Evolutionary conservation across 768 basidiomycete genomes (phyloP).

Genomic region (Leccinum arenicola): DNA sequence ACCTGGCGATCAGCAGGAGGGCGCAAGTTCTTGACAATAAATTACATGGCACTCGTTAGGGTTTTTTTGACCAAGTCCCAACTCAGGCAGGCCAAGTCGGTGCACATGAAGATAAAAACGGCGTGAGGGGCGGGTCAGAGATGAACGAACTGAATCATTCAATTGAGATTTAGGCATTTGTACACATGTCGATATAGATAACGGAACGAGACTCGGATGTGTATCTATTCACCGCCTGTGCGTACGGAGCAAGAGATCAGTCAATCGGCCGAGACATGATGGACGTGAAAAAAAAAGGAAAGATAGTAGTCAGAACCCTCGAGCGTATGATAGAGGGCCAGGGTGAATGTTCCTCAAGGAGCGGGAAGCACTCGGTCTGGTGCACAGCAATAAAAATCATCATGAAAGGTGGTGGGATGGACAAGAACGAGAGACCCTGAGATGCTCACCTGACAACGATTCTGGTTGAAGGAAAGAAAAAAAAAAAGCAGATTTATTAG

Average conservation of each 20-base stretch:
- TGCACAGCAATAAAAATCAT: slow-evolving; percentile 5
- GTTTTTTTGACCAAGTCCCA: slow-evolving; percentile 55
- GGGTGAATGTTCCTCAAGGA: slow-evolving; percentile 33
- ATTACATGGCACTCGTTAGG: slow-evolving; percentile 42
- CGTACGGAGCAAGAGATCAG: slow-evolving; percentile 2
- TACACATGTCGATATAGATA: not conserved
- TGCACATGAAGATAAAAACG: slow-evolving; percentile 80
- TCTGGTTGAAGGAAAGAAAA: too few species aligned
- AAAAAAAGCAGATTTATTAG: too few species aligned
- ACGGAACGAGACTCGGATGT: not conserved
- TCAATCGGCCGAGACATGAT: not conserved
- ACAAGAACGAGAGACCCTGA: too few species aligned
- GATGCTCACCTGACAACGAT: too few species aligned
- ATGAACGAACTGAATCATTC: not conserved
- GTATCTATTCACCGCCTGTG: not conserved
- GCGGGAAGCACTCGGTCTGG: slow-evolving; percentile 10
- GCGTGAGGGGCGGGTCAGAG: slow-evolving; percentile 1
- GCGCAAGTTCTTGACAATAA: too few species aligned
- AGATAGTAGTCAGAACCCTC: slow-evolving; percentile 26
- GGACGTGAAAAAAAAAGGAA: not conserved
- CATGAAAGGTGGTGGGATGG: too few species aligned
- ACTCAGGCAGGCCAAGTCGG: slow-evolving; percentile 73
- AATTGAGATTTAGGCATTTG: not conserved
- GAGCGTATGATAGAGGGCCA: slow-evolving; percentile 33
- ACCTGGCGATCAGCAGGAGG: too few species aligned